phyloP scores from a whole-genome alignment of 1,139 yeast species.

The Blastobotrys indianensis region DNA sequence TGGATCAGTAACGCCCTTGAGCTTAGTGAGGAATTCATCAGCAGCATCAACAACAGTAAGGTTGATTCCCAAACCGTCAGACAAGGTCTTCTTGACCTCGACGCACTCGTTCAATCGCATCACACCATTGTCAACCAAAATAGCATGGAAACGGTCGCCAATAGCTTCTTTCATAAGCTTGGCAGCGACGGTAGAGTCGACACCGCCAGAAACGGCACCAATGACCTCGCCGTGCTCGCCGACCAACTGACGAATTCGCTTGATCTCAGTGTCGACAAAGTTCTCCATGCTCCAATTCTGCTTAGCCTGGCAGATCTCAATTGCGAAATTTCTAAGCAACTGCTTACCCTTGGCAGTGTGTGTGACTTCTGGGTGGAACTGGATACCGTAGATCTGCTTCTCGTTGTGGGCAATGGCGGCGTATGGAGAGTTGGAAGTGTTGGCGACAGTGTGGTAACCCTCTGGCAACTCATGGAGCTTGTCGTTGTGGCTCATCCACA shows the following conservation, averaged over 20 bases:
- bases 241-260: conserved; percentile 81
- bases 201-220: conserved; percentile 99
- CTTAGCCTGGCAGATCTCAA: conserved; percentile 75
- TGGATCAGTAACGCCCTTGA: conserved; percentile 95
- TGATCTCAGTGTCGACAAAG: conserved; percentile 92
- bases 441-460: conserved; percentile 85
- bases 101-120: conserved; percentile 92
- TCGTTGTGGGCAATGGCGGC: conserved; percentile 83
- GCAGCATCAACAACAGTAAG: conserved; percentile 92
- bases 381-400: conserved; percentile 83
- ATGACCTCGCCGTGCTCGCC: conserved; percentile 98
- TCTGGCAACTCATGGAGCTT: conserved; percentile 85
- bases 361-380: conserved; percentile 99
- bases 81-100: conserved; percentile 78
- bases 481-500: conserved; percentile 99
- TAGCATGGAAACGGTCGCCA: conserved; percentile 98
- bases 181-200: conserved; percentile 98
- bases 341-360: conserved; percentile 90
- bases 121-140: conserved; percentile 95
- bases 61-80: conserved; percentile 90
- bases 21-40: conserved; percentile 77
- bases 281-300: conserved; percentile 98
- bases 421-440: conserved; percentile 89
- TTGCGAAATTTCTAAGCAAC: conserved; percentile 86
- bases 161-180: conserved; percentile 97